Conservation (phyloP, 1,284 basidiomycete species). For the Cryptococcus sp. region DNA sequence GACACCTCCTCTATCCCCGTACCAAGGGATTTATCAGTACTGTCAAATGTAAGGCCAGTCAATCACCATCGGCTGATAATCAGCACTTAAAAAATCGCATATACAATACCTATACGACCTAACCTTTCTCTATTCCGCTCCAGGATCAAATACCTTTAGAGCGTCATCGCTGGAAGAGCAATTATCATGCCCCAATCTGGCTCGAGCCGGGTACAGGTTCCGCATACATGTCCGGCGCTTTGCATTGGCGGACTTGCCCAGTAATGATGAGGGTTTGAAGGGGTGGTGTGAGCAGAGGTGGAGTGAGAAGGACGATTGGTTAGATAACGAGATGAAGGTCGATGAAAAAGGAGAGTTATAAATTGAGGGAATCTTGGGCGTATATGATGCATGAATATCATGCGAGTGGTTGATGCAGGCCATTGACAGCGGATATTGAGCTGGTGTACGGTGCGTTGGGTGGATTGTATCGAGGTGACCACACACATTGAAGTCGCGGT, state of each 20-base stretch:
- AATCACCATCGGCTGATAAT: background rate
- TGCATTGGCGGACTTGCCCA: constrained; percentile 16
- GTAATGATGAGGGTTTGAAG: constrained; percentile 21
- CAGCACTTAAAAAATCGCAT: constrained; percentile 23
- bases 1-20: constrained; percentile 20
- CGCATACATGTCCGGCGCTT: constrained; percentile 23
- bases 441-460: background rate
- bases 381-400: background rate
- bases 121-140: constrained; percentile 21
- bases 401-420: background rate
- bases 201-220: constrained; percentile 20
- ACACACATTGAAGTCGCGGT: no score
- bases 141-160: constrained; percentile 1
- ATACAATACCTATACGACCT: constrained; percentile 29
- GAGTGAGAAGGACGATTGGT: constrained; percentile 21
- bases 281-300: constrained; percentile 30
- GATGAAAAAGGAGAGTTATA: background rate
- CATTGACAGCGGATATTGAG: background rate
- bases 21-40: constrained; percentile 28
- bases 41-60: constrained; percentile 18
- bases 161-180: constrained; percentile 18
- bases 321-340: constrained; percentile 1
- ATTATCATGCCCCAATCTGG: constrained; percentile 14
- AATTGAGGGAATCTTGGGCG: background rate
- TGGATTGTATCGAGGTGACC: background rate